Conservation (phyloP, 768 basidiomycete species). For the Bullera alba region DNA sequence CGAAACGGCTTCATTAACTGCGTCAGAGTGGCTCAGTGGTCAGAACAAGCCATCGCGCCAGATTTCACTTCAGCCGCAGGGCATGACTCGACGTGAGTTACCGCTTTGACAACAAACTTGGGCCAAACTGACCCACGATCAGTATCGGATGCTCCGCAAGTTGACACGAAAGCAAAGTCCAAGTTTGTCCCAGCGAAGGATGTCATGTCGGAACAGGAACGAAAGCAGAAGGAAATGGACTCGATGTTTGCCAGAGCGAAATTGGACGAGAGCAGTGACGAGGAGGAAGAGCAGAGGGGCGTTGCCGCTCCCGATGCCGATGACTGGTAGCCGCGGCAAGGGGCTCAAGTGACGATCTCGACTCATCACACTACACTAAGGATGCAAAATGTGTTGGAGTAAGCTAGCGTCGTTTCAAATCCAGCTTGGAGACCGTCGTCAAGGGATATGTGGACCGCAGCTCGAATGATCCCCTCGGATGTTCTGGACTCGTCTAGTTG, state of each 20-base stretch:
- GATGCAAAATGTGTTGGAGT: too few species aligned
- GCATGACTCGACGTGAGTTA: conserved; percentile 42
- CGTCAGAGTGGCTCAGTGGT: conserved; percentile 38
- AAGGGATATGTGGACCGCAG: too few species aligned
- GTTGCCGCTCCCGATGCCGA: conserved; percentile 37
- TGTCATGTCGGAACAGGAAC: conserved; percentile 44
- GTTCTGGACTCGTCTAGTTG: too few species aligned
- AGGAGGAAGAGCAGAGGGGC: conserved; percentile 28
- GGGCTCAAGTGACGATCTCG: neutral
- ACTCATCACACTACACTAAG: too few species aligned
- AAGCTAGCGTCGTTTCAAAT: too few species aligned
- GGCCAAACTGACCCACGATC: neutral
- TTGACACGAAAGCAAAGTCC: conserved; percentile 21
- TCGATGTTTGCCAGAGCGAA: conserved; percentile 44
- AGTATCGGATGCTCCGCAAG: conserved; percentile 47
- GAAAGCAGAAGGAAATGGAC: conserved; percentile 42
- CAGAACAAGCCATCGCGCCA: conserved; percentile 6
- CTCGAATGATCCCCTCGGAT: too few species aligned
- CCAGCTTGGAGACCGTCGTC: too few species aligned
- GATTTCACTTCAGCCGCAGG: conserved; percentile 36
- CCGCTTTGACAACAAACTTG: neutral
- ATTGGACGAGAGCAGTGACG: conserved; percentile 39
- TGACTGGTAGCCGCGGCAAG: too few species aligned
- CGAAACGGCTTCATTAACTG: conserved; percentile 11
- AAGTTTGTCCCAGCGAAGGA: conserved; percentile 24